phyloP scores from a whole-genome alignment of 179 eudicot genomes.

The Beta lomatogona region DNA sequence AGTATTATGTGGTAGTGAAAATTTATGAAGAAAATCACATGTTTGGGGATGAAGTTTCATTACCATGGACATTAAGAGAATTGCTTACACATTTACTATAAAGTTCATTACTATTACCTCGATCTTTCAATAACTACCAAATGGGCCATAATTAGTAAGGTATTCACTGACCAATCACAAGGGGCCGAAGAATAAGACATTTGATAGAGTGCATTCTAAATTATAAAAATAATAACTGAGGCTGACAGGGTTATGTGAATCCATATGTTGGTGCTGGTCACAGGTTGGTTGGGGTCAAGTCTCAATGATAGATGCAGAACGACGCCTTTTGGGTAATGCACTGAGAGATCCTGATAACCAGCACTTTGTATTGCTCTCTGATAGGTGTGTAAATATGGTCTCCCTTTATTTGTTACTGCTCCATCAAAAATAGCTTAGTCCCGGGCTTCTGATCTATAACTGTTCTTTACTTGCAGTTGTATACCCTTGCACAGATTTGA shows the following conservation, averaged over 20 bases:
- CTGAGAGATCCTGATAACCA: slow-evolving; percentile 79
- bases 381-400: slow-evolving; percentile 55
- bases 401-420: neutral
- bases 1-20: too few species aligned
- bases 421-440: neutral
- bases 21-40: too few species aligned
- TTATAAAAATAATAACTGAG: neutral
- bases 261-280: slow-evolving; percentile 25
- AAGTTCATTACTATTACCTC: too few species aligned
- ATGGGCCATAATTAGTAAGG: neutral
- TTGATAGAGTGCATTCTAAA: neutral
- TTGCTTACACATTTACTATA: too few species aligned
- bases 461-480: slow-evolving; percentile 63
- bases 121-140: too few species aligned
- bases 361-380: slow-evolving; percentile 92
- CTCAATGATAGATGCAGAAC: slow-evolving; percentile 98
- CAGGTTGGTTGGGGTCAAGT: slow-evolving; percentile 95
- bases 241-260: slow-evolving; percentile 7
- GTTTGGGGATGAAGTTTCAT: too few species aligned
- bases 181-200: neutral
- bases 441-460: slow-evolving; percentile 11
- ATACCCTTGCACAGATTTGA: slow-evolving; percentile 84
- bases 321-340: slow-evolving; percentile 87
- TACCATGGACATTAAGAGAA: too few species aligned
- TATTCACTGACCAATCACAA: neutral